Percentiles rank a stretch among this genome's conserved stretches.
These are phyloP conservation scores for Mortierella alpina DNA, from an alignment of 192 early-diverging fungal genomes.

Conservation along the genomic window DNA sequence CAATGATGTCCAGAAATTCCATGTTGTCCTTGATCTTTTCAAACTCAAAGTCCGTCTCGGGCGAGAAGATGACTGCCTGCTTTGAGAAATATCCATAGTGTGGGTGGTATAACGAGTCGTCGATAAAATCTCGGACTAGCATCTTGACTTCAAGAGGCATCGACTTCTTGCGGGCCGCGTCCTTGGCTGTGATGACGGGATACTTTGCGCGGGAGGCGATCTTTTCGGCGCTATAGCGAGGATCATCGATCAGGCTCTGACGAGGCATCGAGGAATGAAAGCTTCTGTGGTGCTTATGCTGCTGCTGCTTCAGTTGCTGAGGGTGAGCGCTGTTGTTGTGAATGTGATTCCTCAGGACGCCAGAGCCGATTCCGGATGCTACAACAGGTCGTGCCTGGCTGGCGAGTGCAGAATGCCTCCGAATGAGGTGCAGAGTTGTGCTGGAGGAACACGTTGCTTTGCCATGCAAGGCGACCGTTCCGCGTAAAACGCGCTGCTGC, in stretches of 20 bases:
- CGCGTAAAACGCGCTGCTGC: slow-evolving; percentile 1
- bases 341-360: not conserved
- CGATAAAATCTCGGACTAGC: slow-evolving; percentile 91
- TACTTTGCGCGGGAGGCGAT: slow-evolving; percentile 56
- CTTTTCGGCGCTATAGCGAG: slow-evolving; percentile 42
- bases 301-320: not conserved
- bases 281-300: not conserved
- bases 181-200: slow-evolving; percentile 62
- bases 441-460: not conserved
- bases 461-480: not conserved
- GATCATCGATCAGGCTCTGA: slow-evolving; percentile 36
- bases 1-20: slow-evolving; percentile 79
- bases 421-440: not conserved
- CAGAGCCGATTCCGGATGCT: not conserved
- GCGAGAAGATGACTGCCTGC: slow-evolving; percentile 86
- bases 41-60: slow-evolving; percentile 72
- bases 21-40: slow-evolving; percentile 72
- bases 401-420: slow-evolving; percentile 13
- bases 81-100: slow-evolving; percentile 98
- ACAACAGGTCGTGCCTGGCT: not conserved
- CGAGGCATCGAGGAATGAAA: slow-evolving; percentile 34
- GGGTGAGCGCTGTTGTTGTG: not conserved
- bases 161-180: slow-evolving; percentile 38
- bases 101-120: slow-evolving; percentile 96
- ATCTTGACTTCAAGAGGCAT: slow-evolving; percentile 73